A percentile compares a stretch with the other conserved stretches of the same genome.
Conservation (phyloP, 306 rosid genomes). For the Styphnolobium japonicum region DNA sequence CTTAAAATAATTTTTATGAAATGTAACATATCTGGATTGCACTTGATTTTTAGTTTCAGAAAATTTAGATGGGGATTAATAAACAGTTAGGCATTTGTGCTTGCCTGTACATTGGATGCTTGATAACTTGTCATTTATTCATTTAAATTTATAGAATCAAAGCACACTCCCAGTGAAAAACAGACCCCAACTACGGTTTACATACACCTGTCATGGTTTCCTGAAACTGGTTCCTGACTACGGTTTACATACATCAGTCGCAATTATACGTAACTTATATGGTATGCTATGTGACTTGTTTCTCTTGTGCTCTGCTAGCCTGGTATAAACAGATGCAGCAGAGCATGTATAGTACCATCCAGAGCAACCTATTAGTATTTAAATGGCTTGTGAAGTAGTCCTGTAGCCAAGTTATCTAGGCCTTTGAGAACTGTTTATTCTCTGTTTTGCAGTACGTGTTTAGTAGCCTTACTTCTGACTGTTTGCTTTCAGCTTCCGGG, state of each 20-base stretch:
- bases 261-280: background rate
- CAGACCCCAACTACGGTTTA: background rate
- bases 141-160: background rate
- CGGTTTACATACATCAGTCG: background rate
- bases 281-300: background rate
- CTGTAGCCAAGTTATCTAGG: background rate
- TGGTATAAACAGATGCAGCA: background rate
- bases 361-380: background rate
- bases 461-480: background rate
- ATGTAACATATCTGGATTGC: background rate
- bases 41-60: background rate
- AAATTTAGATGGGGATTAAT: background rate
- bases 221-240: background rate
- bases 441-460: background rate
- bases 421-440: background rate
- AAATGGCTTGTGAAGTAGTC: background rate
- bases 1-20: background rate
- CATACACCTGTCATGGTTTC: background rate
- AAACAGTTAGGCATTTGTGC: background rate
- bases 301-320: background rate
- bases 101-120: background rate
- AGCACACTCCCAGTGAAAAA: background rate
- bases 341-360: background rate
- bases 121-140: background rate
- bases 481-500: constrained; percentile 72